These are phyloP conservation scores for Byssoonygena ceratinophila DNA, from an alignment of 2,329 filamentous ascomycete genomes.

Conservation along the genomic window DNA sequence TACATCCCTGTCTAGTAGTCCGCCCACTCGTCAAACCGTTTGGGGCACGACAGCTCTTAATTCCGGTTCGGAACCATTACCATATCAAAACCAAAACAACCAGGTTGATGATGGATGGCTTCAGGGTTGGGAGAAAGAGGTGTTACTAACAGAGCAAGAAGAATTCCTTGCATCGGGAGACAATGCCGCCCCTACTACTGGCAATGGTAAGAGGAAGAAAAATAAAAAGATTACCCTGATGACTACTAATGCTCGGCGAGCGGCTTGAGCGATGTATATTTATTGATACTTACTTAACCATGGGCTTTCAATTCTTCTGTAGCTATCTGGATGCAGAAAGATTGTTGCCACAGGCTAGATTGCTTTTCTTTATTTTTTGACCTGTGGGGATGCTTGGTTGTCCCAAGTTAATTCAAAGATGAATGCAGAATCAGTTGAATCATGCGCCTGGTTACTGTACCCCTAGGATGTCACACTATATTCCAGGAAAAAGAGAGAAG, in stretches of 20 bases:
- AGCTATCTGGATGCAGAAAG: constrained; percentile 1
- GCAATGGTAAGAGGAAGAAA: constrained; percentile 50
- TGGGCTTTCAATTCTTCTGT: not conserved
- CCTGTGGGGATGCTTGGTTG: not conserved
- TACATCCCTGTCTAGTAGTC: constrained; percentile 70
- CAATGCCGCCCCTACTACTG: not conserved
- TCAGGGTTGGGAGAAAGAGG: constrained; percentile 68
- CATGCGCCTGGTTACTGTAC: no score
- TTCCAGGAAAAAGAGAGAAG: no score
- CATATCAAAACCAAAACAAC: constrained; percentile 28
- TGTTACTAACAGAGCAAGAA: constrained; percentile 32
- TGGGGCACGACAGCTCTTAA: constrained; percentile 74
- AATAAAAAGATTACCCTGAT: constrained; percentile 59
- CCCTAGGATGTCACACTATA: no score
- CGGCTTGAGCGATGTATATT: constrained; percentile 35
- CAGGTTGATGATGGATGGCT: constrained; percentile 73
- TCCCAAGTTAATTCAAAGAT: no score
- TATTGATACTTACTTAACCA: not conserved
- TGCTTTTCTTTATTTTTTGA: not conserved
- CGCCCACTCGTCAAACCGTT: constrained; percentile 64
- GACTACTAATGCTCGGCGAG: constrained; percentile 53
- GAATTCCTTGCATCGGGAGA: constrained; percentile 13
- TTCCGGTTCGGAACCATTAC: constrained; percentile 42
- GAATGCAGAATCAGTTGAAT: no score
- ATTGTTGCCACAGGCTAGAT: not conserved